These are phyloP conservation scores for Hypomontagnella submonticulosa DNA, from an alignment of 495 filamentous ascomycete genomes.

Conservation along the genomic window DNA sequence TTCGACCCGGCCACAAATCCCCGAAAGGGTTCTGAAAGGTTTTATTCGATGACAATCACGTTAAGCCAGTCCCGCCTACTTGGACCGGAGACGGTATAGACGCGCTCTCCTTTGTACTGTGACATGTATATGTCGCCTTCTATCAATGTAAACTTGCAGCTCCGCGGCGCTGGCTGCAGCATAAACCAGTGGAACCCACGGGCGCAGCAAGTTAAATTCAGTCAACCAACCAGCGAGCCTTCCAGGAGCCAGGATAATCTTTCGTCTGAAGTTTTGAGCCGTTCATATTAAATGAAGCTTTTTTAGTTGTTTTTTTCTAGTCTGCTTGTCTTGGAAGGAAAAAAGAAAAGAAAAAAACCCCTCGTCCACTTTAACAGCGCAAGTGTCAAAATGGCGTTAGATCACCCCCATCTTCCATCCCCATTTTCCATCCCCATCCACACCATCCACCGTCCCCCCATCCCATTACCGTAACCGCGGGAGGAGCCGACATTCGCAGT, in stretches of 20 bases:
- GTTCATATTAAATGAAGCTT: conserved; percentile 30
- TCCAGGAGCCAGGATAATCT: conserved; percentile 39
- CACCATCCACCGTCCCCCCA: too few species aligned
- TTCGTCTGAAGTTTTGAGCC: conserved; percentile 37
- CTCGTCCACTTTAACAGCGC: conserved; percentile 13
- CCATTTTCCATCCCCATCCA: background rate
- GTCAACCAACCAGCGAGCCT: conserved; percentile 35
- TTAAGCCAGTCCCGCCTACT: conserved; percentile 32
- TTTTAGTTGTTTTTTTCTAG: conserved; percentile 15
- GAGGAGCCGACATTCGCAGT: conserved; percentile 37
- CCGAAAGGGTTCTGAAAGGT: conserved; percentile 38
- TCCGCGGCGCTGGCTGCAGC: conserved; percentile 8
- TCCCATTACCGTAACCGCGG: conserved; percentile 31
- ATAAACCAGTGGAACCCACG: conserved; percentile 30
- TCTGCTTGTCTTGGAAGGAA: conserved; percentile 13
- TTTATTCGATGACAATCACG: conserved; percentile 27
- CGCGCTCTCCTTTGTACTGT: conserved; percentile 13
- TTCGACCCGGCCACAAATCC: conserved; percentile 40
- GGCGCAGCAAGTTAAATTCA: conserved; percentile 10
- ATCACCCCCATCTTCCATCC: background rate
- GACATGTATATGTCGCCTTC: conserved; percentile 7
- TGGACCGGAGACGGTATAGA: conserved; percentile 39
- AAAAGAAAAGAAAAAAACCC: too few species aligned
- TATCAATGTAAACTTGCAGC: conserved; percentile 16
- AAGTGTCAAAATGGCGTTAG: conserved; percentile 23